Conservation (phyloP, 176 grass and related monocot species). For the Eleusine coracana region DNA sequence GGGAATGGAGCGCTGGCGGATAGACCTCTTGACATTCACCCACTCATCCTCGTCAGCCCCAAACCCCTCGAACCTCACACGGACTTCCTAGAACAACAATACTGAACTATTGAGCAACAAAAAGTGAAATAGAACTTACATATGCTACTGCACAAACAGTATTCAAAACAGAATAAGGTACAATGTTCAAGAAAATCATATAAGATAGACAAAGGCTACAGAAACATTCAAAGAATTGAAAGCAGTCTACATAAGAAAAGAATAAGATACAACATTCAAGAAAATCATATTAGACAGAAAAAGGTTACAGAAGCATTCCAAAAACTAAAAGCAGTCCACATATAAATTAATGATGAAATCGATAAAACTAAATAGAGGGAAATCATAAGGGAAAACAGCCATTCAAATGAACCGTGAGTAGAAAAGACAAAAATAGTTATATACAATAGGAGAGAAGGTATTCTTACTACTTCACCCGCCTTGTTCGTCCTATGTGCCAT, state of each 20-base stretch:
- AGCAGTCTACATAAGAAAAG: no score
- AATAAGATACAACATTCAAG: background rate
- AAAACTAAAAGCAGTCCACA: constrained; percentile 20
- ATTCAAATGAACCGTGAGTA: background rate
- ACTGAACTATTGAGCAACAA: constrained; percentile 10
- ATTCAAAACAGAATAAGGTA: background rate
- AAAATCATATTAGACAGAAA: constrained; percentile 23
- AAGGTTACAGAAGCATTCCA: constrained; percentile 7
- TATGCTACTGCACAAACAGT: constrained; percentile 5
- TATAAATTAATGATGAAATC: constrained; percentile 16
- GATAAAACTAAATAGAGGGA: background rate
- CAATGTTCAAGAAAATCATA: constrained; percentile 1
- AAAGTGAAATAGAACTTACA: background rate
- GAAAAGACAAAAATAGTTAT: constrained; percentile 4
- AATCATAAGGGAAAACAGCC: background rate
- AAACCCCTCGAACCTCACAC: constrained; percentile 84
- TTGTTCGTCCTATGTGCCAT: constrained; percentile 65
- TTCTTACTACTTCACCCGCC: constrained; percentile 76
- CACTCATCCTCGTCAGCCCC: constrained; percentile 96
- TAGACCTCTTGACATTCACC: constrained; percentile 77
- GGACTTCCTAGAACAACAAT: constrained; percentile 74
- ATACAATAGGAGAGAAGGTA: constrained; percentile 19
- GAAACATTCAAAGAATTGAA: background rate
- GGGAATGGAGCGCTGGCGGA: constrained; percentile 88
- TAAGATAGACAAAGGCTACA: constrained; percentile 4